Percentiles rank a stretch among this genome's conserved stretches.
Evolutionary conservation across 192 early-diverging fungal genomes (phyloP).

Genomic region (Phlyctochytrium bullatum): DNA sequence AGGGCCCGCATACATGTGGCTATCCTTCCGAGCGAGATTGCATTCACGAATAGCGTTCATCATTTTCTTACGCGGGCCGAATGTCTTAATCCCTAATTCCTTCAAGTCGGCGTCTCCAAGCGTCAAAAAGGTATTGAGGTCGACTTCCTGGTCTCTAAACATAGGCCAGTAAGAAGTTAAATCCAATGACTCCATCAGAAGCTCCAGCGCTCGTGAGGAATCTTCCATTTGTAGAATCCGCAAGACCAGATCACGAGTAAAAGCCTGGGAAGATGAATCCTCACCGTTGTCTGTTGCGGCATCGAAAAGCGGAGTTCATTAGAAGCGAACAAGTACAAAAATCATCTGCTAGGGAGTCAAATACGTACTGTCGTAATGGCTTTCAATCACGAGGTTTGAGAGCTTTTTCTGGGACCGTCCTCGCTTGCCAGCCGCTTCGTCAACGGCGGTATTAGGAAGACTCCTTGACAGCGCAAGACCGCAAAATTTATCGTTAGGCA

Average conservation of each 20-base stretch:
- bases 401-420: background rate
- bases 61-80: conserved; percentile 52
- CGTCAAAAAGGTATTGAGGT: conserved; percentile 44
- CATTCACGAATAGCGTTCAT: conserved; percentile 41
- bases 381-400: conserved; percentile 21
- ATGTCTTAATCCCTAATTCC: conserved; percentile 47
- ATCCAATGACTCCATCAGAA: conserved; percentile 40
- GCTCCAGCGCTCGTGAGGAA: conserved; percentile 23
- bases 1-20: background rate
- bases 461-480: conserved; percentile 16
- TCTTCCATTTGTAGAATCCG: conserved; percentile 30
- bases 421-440: conserved; percentile 10
- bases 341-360: too few relatives aligned
- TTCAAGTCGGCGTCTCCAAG: conserved; percentile 47
- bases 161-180: conserved; percentile 33
- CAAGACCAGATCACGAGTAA: conserved; percentile 27
- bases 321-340: too few relatives aligned
- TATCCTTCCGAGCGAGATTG: conserved; percentile 16
- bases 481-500: conserved; percentile 22
- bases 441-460: conserved; percentile 13
- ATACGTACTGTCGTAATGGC: background rate
- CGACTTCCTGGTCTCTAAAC: conserved; percentile 52
- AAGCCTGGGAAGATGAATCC: conserved; percentile 5
- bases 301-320: background rate
- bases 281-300: conserved; percentile 10